Conservation (phyloP, 140 eudicot species). For the Anethum foeniculum region DNA sequence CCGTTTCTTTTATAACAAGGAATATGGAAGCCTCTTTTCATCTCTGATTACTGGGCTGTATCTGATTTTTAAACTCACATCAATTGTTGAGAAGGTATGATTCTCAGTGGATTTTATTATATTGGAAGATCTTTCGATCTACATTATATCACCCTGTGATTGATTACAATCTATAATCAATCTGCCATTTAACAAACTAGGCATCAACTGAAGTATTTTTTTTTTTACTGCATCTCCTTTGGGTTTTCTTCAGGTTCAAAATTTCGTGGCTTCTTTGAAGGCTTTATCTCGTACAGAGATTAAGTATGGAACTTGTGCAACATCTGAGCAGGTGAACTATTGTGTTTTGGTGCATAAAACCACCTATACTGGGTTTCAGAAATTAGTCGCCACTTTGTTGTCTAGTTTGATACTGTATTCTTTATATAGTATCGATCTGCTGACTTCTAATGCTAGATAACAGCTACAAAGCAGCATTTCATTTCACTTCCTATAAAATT, state of each 20-base stretch:
- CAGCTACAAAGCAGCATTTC: not conserved
- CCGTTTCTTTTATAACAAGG: constrained; percentile 8
- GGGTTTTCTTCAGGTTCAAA: not conserved
- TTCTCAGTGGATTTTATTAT: too few species aligned
- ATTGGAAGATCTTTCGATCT: too few species aligned
- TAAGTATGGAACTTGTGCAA: not conserved
- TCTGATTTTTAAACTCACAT: not conserved
- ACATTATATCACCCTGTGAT: too few species aligned
- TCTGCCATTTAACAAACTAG: too few species aligned
- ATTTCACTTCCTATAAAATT: not conserved
- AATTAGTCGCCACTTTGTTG: not conserved
- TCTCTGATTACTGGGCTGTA: constrained; percentile 3
- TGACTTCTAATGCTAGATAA: not conserved
- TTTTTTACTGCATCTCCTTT: not conserved
- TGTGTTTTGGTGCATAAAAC: constrained; percentile 1
- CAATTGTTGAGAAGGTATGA: not conserved
- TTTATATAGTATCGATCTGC: not conserved
- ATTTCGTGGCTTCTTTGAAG: not conserved
- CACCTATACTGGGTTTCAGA: not conserved
- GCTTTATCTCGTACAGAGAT: not conserved
- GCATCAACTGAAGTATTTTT: not conserved
- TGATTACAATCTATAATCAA: too few species aligned
- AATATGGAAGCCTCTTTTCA: constrained; percentile 6
- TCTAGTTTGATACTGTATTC: not conserved
- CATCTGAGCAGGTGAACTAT: not conserved